phyloP scores from a whole-genome alignment of 257 asterid genomes.

The Datura wrightii region DNA sequence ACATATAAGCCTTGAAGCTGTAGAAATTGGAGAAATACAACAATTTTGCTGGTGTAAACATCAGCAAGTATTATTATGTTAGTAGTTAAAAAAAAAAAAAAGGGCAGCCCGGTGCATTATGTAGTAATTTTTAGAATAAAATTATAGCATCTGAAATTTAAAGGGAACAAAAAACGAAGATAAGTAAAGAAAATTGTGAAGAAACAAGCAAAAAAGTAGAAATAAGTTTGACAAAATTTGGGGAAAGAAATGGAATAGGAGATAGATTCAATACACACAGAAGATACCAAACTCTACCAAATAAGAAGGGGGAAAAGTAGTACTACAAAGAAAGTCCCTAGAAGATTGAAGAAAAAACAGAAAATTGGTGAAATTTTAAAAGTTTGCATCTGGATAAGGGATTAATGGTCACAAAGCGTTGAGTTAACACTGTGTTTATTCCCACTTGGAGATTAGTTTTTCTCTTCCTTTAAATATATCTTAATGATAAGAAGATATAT shows the following conservation, averaged over 20 bases:
- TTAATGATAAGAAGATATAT: not conserved
- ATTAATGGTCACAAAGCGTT: not conserved
- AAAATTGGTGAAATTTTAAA: not conserved
- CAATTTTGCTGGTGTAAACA: not conserved
- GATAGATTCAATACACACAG: not conserved
- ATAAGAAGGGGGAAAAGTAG: not conserved
- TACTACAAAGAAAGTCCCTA: not conserved
- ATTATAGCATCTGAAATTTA: not conserved
- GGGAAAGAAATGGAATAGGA: not conserved
- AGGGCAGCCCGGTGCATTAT: too few species aligned
- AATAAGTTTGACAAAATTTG: too few species aligned
- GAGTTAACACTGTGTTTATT: not conserved
- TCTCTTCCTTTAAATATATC: not conserved
- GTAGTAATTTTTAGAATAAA: too few species aligned
- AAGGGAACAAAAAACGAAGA: not conserved
- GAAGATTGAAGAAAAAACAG: not conserved
- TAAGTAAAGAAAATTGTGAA: not conserved
- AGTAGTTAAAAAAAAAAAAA: too few species aligned
- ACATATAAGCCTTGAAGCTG: not conserved
- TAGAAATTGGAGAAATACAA: not conserved
- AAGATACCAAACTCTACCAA: not conserved
- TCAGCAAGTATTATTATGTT: not conserved
- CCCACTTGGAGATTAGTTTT: not conserved
- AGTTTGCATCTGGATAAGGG: slow-evolving; percentile 13
- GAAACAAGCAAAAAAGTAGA: not conserved